Base-by-base conservation (phyloP, 805 yeast genomes). In the Kluyveromyces nonfermentans region DNA sequence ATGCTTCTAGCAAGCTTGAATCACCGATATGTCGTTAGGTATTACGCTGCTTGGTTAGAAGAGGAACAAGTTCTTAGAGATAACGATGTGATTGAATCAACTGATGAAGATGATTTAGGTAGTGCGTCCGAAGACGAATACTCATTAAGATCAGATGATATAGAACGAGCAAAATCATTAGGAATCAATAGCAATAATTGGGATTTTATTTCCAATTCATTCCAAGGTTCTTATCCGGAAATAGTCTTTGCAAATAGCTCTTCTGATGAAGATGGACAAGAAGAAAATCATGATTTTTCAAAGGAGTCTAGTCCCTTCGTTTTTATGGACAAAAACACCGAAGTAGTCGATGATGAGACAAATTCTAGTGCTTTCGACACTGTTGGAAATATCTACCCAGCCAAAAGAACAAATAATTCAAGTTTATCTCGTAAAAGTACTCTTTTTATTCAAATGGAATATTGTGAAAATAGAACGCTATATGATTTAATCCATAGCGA, bases 11-110 rank as follows among this genome's bases (percentile, higher is more conserved):
- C 97, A 2, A 72, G 97, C 47, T 70, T 93, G 42, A 90, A 89
- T 54, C 97, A 93, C 58, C 97, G 89, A 59, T 90, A 87, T 60
- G 96, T 93, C 34, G 98, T 93, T 3, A 69, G 99, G 45, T 93
- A 93, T 63, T 93, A 85, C 64, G 95, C 97, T 3, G 96, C 97
- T 0, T 93, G 99, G 99, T 75, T 90, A 5, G 97, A 89, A 57
- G 94, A 86, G 44, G 81, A 80, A 22, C 48, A 54, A 25, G 58
- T 52, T 15, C 46, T 39, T 47, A 51, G 56, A 56, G 67, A 61
- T 28, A 70, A 63, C n/a, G 62, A 52, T 31, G 69, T 62, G 2
- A 53, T 65, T 15, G 66, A 54, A 12, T 57, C 62, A 2, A 59
- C 60, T 9, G 67, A 62, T 5, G 67, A 61, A 7, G 64, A 55